Base-by-base conservation (phyloP, 2,329 filamentous ascomycete genomes). In the Botrytis squamosa region DNA sequence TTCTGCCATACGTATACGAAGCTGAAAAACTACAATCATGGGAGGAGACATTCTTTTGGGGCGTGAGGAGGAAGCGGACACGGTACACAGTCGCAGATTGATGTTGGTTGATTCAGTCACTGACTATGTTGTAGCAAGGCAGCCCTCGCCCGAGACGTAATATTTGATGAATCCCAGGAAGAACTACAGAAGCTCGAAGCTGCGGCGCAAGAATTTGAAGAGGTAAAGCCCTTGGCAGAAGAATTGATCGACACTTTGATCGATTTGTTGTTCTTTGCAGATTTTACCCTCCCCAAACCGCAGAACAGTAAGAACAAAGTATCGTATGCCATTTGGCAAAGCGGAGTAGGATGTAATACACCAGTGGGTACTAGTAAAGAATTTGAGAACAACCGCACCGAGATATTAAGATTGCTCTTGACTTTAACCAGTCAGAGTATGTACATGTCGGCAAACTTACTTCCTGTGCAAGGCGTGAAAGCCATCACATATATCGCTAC, bases 21-120 rank as follows among this genome's bases (percentile, higher is more conserved):
- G 91, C 91, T 70, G 95, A 98, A 62, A 88, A 91, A 71, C 84
- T 99, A 69, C 88, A 92, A 75, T 83, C 86, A 77, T 99, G 96
- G 96, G 94, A 98, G 81, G 92, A 97, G 76, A 90, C 88, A 75
- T 97, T 99, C 87, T 98, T 99, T 81, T 98, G 96, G 96, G 87
- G 88, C 1, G 85, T 88, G 65, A 87, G 94, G 77, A 88, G 89
- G 82, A 94, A 91, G 83, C 90, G 88, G 81, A 93, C 89, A 59
- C 77, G 81, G 79, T 81, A 80, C 14, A 73, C 49, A 71, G 36
- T 55, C 62, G 16, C 66, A 52, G 22, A 33, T 71, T 52, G 42
- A 55, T 36, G 16, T 25, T n/a, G 62, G 29, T 25, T 33, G 55
- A 44, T 46, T 68, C 29, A 46, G 29, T 77, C 38, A 73, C 76